Base-by-base conservation (phyloP, 306 rosid genomes). In the Castanea mollissima region DNA sequence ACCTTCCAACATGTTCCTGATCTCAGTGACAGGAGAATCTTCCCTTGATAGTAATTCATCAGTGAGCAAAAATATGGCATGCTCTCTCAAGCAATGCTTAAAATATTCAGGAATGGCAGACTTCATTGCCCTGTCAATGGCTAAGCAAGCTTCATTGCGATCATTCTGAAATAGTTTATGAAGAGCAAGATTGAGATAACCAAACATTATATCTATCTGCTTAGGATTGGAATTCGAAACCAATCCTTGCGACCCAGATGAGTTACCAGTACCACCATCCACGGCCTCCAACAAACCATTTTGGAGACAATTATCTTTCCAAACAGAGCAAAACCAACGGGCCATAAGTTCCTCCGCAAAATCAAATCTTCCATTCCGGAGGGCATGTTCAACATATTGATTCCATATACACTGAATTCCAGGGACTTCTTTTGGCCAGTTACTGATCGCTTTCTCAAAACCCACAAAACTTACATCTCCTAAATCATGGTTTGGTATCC, bases 371-470 rank as follows among this genome's bases (percentile, higher is more conserved):
- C 73, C 88, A 79, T 86, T 81, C 74, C 79, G 86, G 78, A 95
- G 80, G 25, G 88, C 89, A 80, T 79, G 84, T 79, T 89, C 93
- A 76, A 88, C 87, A 57, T 91, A 95, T 76, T 95, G 98, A 82
- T 95, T 90, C 99, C 99, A 95, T 77, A 95, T 86, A 84, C 95
- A 89, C 3, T 92, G 94, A 74, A 95, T 73, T 46, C 99, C 99
- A 49, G 98, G 98, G 76, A 83, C 86, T 78, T 86, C 86, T 75
- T 88, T 91, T 23, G 94, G 94, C 99, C 99, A 92, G 81, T 82
- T 83, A 68, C 55, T 74, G 69, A 92, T 86, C 60, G 87, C 90
- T 63, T 91, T 91, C 90, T 95, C 96, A 74, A 95, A 92, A 23
- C 91, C 97, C 74, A 56, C 55, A 77, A 85, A 84, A 76, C 74